Base-by-base conservation (phyloP, 129 eudicot genomes). In the Deinandra increscens region DNA sequence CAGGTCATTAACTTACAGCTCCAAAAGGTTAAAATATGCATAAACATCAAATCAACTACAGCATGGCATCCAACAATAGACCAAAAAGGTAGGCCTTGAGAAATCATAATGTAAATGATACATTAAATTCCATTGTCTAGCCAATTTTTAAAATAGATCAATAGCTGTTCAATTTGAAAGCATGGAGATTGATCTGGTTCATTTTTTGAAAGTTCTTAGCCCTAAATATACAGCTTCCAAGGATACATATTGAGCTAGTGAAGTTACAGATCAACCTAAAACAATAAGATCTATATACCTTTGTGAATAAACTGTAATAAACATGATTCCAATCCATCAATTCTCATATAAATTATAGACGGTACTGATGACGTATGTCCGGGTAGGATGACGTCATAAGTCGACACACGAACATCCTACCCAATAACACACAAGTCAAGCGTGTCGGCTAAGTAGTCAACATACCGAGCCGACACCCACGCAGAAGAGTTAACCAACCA, bases 1-100 rank as follows among this genome's bases (percentile, higher is more conserved):
- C 4, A 73, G 37, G 43, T 51, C 78, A 73, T 50, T 50, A 37
- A 51, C 26, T 37, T 73, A 64, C 71, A 73, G 55, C 56, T 65
- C 49, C 66, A 53, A 42, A 65, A 74, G 72, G 64, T 23, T 51
- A 63, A 39, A 19, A 50, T 4, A 20, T 38, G 65, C 23, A 65
- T 74, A 53, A 42, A 64, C 10, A 53, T 74, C 79, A 74, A 64
- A 54, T 65, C 36, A 74, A 73, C 49, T 56, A 43, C 72, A 74
- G 79, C 34, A 65, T 74, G 78, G 59, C 72, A 66, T 73, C 62
- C 61, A 72, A 61, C 9, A 31, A 60, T 71, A 72, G 37, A 36
- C 61, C 15, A 61, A 66, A 63, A 63, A 36, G 42, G 41, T 22
- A 63, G 60, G 62, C 70, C 78, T 48, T 74, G 11, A 43, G 71